Evolutionary conservation across 441 rosid species (phyloP).

Genomic region (Cnidoscolus chayamansa): DNA sequence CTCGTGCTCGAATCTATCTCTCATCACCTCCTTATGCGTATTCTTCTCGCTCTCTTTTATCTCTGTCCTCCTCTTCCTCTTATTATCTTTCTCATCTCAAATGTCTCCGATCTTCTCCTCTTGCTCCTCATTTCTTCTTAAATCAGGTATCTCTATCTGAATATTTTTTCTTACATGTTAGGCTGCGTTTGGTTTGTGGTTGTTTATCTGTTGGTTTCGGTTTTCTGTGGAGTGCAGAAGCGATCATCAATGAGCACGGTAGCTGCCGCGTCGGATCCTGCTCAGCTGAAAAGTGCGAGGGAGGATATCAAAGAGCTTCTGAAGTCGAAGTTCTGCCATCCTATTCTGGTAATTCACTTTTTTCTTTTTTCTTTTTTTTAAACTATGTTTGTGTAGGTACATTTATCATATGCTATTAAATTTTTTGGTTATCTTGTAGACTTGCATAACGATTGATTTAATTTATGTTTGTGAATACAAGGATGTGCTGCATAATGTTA

Average conservation of each 20-base stretch:
- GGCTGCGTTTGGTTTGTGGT: not conserved
- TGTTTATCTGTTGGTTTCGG: slow-evolving; percentile 6
- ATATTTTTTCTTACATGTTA: not conserved
- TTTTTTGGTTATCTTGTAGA: not conserved
- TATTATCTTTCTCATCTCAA: slow-evolving; percentile 26
- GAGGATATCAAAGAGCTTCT: slow-evolving; percentile 84
- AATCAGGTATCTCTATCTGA: slow-evolving; percentile 38
- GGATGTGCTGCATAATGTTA: too few species aligned
- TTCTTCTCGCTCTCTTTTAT: slow-evolving; percentile 1
- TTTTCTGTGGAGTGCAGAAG: slow-evolving; percentile 30
- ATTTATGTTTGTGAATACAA: too few species aligned
- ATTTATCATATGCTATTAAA: too few species aligned
- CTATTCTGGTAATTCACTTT: slow-evolving; percentile 49
- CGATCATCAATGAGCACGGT: slow-evolving; percentile 38
- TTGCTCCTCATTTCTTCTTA: slow-evolving; percentile 34
- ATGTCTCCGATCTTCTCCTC: slow-evolving; percentile 30
- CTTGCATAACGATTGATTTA: not conserved
- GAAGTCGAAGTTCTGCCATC: slow-evolving; percentile 69
- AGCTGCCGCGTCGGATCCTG: slow-evolving; percentile 66
- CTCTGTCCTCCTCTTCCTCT: slow-evolving; percentile 35
- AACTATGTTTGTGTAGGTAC: too few species aligned
- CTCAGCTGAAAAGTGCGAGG: slow-evolving; percentile 75
- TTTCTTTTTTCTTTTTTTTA: too few species aligned
- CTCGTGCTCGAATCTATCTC: slow-evolving; percentile 24
- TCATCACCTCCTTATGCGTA: slow-evolving; percentile 18